Evolutionary conservation across 139 green algal genomes (phyloP), one percentile per base, ranked within the genome.

Genomic region (Chlorella sorokiniana): DNA sequence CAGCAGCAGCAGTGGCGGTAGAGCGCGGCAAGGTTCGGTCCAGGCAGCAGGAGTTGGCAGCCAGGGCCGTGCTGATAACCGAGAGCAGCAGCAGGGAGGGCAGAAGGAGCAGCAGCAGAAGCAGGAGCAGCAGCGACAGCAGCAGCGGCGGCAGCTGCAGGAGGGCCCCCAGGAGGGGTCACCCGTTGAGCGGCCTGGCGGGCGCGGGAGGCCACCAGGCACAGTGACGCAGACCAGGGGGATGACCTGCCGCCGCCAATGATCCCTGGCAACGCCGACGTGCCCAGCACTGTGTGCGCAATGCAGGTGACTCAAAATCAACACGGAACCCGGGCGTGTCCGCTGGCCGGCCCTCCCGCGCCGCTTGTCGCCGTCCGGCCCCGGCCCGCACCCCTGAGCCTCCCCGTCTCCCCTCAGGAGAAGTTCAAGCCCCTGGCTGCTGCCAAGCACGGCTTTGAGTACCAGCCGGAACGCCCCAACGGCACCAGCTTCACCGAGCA

Each of bases 201-300:
- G n/a, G n/a, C 10, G 41, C 10, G 0, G 27, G 27, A 29, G 41
- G 68, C 41, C 1, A 29, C 37, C 14, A 11, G 65, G 37, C 33
- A 42, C 18, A 37, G 4, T 4, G 41, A 31, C 41, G 31, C 41
- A 56, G 41, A 9, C 40, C 27, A 4, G 48, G 23, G n/a, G 56
- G 18, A 10, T 2, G 25, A n/a, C 23, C 73, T 79, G 51, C 73
- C 52, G 4, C 73, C 73, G 35, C 73, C 73, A 4, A 79, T 79
- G 73, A 79, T 79, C n/a, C 73, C 73, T 0, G 54, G 54, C 52
- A 79, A 79, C 27, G 52, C 73, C 18, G 73, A 79, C 52, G 37
- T 69, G 35, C 52, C 73, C 7, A 79, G 52, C 54, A 69, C 73
- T 27, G 44, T 79, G 18, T 79, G 73, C 37, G 73, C 73, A 0